These are phyloP conservation scores for Sugiyamaella mastotermitis DNA, from an alignment of 805 yeast genomes.

Conservation along the genomic window DNA sequence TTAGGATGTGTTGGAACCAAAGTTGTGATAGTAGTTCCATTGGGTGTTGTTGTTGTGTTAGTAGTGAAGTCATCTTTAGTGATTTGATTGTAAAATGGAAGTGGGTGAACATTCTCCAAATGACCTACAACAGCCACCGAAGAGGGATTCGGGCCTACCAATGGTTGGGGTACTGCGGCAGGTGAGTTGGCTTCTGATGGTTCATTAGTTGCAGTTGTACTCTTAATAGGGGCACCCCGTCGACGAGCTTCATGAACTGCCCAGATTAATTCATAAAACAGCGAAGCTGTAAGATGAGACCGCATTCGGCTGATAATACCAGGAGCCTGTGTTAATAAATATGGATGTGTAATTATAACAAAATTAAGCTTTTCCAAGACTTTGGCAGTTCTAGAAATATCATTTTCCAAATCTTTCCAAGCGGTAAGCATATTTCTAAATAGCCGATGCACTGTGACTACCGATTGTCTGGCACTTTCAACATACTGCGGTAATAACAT, in stretches of 20 bases:
- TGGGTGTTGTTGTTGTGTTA: constrained; percentile 79
- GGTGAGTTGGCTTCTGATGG: constrained; percentile 11
- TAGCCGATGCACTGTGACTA: constrained; percentile 85
- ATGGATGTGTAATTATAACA: constrained; percentile 82
- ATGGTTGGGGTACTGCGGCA: constrained; percentile 17
- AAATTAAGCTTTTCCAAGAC: constrained; percentile 83
- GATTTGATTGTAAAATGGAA: constrained; percentile 87
- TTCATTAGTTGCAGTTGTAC: neutral
- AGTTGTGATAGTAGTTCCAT: constrained; percentile 87
- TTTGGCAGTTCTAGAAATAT: constrained; percentile 85
- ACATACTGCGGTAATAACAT: constrained; percentile 62
- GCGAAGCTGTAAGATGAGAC: constrained; percentile 83
- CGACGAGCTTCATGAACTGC: constrained; percentile 91
- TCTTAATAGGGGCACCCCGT: constrained; percentile 30
- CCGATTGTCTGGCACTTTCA: constrained; percentile 86
- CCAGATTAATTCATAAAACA: constrained; percentile 90
- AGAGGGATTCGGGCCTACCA: constrained; percentile 23
- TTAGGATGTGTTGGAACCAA: constrained; percentile 55
- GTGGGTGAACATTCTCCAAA: constrained; percentile 49
- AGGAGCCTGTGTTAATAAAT: constrained; percentile 63
- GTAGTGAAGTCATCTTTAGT: constrained; percentile 84
- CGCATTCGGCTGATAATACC: constrained; percentile 83
- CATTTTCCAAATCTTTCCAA: constrained; percentile 88
- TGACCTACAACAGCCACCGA: constrained; percentile 19
- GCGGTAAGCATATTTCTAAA: constrained; percentile 84